Evolutionary conservation across 768 basidiomycete species (phyloP), one percentile per base, ranked within the genome.

Genomic region (Boletus eberwhitei): DNA sequence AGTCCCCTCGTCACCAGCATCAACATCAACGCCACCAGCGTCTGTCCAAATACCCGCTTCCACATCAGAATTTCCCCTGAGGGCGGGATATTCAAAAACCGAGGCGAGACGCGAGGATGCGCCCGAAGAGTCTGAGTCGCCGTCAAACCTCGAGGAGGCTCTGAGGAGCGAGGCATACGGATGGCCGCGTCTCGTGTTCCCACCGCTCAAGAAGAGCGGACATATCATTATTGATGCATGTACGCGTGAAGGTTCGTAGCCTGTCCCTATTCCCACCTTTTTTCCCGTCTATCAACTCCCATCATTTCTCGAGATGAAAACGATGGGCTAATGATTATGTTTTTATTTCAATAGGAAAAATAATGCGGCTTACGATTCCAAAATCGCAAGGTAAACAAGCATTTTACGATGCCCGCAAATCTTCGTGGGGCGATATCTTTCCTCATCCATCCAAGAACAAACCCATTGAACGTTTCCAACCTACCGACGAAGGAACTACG

Each of bases 351-450:
- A 48, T 63, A 97, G 96, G 90, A 32, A 86, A 90, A 72, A 88
- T 98, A 44, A 88, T 94, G 81, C 86, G 96, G 6, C 75, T 95
- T 71, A 96, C 89, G 5, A 85, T 96, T 37, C 90, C 96, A 0
- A 93, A 85, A 61, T 95, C 92, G 2, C 94, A 95, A 73, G 94
- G 94, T n/a, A 95, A 93, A 69, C 94, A 98, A 63, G 80, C 83
- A 0, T 99, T 85, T 67, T 93, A 98, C 66, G 97, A 98, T 68
- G 94, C 95, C 3, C 85, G 95, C 35, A 98, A 98, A 73, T 86
- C 90, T 0, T 73, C 71, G 11, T 98, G 96, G 95, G 97, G 97
- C 19, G 97, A 98, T 68, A 77, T 92, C 22, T 98, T 98, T 72
- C 97, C 97, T 21, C 95, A 98, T 65, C 72, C 77, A 17, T 84